These are phyloP conservation scores for Fusarium hainanense DNA, from an alignment of 2,329 filamentous ascomycete species.

Conservation along the genomic window DNA sequence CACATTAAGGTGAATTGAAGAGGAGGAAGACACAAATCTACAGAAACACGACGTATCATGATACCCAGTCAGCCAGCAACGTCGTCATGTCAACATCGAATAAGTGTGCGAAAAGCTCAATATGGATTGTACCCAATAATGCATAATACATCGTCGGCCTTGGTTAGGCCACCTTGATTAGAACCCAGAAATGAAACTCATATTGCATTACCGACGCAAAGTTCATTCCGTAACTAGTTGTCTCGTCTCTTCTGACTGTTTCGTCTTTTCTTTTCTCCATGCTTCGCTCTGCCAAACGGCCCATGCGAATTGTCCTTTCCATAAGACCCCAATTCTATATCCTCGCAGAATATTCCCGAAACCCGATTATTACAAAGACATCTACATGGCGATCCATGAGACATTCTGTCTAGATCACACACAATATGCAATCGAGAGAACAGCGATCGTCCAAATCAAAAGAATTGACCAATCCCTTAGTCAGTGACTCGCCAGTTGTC, in stretches of 20 bases:
- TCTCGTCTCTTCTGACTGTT: slow-evolving; percentile 38
- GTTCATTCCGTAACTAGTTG: slow-evolving; percentile 36
- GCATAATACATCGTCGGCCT: slow-evolving; percentile 46
- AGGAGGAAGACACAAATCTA: slow-evolving; percentile 31
- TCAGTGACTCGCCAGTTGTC: slow-evolving; percentile 86
- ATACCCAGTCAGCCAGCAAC: slow-evolving; percentile 47
- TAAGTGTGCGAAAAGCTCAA: slow-evolving; percentile 44
- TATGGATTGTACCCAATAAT: slow-evolving; percentile 50
- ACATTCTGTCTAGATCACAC: slow-evolving; percentile 28
- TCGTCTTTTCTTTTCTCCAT: slow-evolving; percentile 37
- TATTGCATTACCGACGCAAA: slow-evolving; percentile 48
- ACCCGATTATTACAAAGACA: slow-evolving; percentile 29
- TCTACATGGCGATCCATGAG: slow-evolving; percentile 21
- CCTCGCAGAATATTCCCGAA: slow-evolving; percentile 29
- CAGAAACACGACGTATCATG: slow-evolving; percentile 45
- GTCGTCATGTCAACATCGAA: slow-evolving; percentile 41
- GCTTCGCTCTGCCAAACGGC: slow-evolving; percentile 39
- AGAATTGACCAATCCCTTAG: slow-evolving; percentile 37
- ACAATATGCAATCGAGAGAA: slow-evolving; percentile 23
- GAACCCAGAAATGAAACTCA: slow-evolving; percentile 40
- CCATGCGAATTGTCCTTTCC: slow-evolving; percentile 34
- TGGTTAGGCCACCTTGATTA: slow-evolving; percentile 33
- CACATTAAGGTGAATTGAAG: slow-evolving; percentile 11
- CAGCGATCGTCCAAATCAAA: slow-evolving; percentile 15
- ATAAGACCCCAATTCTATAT: slow-evolving; percentile 41